Conservation (phyloP, 1,139 yeast species). For the Pichia sp. region DNA sequence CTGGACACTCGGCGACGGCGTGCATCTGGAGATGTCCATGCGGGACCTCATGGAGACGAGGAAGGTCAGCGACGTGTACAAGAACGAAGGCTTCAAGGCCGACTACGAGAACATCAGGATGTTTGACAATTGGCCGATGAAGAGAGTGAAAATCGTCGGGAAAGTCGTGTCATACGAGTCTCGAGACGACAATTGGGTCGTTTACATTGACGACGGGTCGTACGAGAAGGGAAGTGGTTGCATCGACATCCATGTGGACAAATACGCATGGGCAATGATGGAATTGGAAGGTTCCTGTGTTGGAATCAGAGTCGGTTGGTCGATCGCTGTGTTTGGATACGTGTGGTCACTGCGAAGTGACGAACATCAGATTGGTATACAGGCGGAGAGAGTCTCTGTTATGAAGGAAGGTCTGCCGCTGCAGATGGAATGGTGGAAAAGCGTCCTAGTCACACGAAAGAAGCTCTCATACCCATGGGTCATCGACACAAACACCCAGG, state of each 20-base stretch:
- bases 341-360: background rate
- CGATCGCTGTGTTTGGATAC: constrained; percentile 1
- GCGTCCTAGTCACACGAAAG: background rate
- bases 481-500: constrained; percentile 4
- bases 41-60: background rate
- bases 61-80: constrained; percentile 6
- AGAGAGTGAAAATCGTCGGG: constrained; percentile 34
- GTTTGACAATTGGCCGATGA: constrained; percentile 39
- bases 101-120: constrained; percentile 6
- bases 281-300: constrained; percentile 1
- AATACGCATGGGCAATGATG: constrained; percentile 6
- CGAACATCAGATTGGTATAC: background rate
- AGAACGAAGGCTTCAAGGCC: constrained; percentile 6
- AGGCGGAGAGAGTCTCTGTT: background rate
- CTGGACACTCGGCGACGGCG: constrained; percentile 27
- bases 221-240: background rate
- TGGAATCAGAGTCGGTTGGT: constrained; percentile 4
- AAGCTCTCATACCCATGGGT: constrained; percentile 2
- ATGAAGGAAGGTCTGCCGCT: background rate
- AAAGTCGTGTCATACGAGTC: constrained; percentile 29
- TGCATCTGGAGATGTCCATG: background rate
- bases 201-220: constrained; percentile 8
- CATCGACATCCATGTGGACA: background rate
- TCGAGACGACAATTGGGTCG: constrained; percentile 12
- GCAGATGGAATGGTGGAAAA: constrained; percentile 8